phyloP scores from a whole-genome alignment of 2,329 filamentous ascomycete species.

The Hypocreales sp. region DNA sequence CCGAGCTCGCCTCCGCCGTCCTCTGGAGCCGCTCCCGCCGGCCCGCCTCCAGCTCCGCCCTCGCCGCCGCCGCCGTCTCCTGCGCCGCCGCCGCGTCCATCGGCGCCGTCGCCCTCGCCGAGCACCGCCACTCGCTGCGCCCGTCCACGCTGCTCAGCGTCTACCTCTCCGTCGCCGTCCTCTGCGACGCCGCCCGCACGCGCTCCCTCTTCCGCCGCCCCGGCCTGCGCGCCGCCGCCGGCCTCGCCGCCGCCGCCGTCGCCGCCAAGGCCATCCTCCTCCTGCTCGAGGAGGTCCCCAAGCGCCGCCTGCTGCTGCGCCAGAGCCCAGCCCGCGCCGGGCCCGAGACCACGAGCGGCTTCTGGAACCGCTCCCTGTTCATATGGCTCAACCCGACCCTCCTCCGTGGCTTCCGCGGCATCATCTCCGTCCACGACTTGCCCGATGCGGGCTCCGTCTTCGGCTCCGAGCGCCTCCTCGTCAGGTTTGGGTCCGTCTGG shows the following conservation, averaged over 20 bases:
- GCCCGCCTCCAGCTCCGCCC: constrained; percentile 9
- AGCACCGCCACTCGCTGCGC: constrained; percentile 18
- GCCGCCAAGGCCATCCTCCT: constrained; percentile 17
- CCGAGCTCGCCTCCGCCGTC: constrained; percentile 14
- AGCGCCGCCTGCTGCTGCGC: constrained; percentile 1
- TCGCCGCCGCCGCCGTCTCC: constrained; percentile 12
- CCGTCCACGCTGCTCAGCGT: constrained; percentile 23
- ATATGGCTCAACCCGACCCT: constrained; percentile 14
- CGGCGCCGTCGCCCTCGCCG: constrained; percentile 11
- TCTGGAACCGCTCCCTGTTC: constrained; percentile 10
- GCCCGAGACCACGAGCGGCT: constrained; percentile 9
- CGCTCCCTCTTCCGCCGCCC: constrained; percentile 11
- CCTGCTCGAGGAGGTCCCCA: constrained; percentile 17
- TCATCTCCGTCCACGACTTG: constrained; percentile 16
- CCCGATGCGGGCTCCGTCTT: constrained; percentile 8
- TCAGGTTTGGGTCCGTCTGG: constrained; percentile 1
- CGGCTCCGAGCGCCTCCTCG: constrained; percentile 1
- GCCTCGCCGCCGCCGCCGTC: constrained; percentile 14
- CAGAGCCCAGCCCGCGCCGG: neutral
- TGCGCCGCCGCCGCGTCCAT: constrained; percentile 10
- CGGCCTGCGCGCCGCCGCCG: constrained; percentile 7
- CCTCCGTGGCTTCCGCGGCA: constrained; percentile 14
- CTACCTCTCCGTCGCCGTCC: constrained; percentile 22
- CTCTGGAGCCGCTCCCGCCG: constrained; percentile 1
- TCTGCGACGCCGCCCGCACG: constrained; percentile 22